Percentiles rank a stretch among this genome's conserved stretches.
Conservation (phyloP, 1,284 basidiomycete species). For the Earliella scabrosa region DNA sequence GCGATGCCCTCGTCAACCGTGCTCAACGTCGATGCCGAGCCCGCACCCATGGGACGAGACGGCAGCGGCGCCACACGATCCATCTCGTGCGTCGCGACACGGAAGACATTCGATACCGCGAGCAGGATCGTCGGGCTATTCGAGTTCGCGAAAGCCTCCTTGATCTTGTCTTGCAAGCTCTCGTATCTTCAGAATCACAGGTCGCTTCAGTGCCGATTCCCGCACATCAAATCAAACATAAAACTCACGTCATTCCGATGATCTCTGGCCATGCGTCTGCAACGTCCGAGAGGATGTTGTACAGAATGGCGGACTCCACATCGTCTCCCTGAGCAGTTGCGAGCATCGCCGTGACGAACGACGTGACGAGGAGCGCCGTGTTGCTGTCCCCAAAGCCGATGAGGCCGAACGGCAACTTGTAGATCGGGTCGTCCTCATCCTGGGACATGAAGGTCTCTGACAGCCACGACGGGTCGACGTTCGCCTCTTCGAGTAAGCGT, state of each 20-base stretch:
- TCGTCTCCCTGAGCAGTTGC: constrained; percentile 82
- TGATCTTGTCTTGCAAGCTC: constrained; percentile 77
- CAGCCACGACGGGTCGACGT: constrained; percentile 54
- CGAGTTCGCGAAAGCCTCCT: constrained; percentile 75
- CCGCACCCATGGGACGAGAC: constrained; percentile 39
- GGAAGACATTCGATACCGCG: constrained; percentile 76
- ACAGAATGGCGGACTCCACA: constrained; percentile 81
- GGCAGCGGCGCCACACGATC: constrained; percentile 54
- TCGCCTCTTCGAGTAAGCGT: constrained; percentile 64
- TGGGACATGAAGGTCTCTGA: constrained; percentile 38
- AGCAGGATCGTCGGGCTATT: constrained; percentile 75
- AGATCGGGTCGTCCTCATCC: constrained; percentile 56
- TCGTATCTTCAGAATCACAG: constrained; percentile 65
- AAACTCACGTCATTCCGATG: constrained; percentile 74
- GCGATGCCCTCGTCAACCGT: constrained; percentile 58
- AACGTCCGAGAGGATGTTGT: constrained; percentile 79
- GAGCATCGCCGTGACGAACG: constrained; percentile 80
- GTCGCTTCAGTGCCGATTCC: constrained; percentile 7
- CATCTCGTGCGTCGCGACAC: constrained; percentile 64
- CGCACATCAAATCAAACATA: constrained; percentile 1
- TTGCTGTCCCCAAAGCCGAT: constrained; percentile 69
- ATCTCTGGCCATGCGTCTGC: constrained; percentile 73
- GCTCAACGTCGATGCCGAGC: constrained; percentile 67
- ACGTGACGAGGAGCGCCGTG: constrained; percentile 74
- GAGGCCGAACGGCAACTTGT: constrained; percentile 58